These are phyloP conservation scores for Alnus rubra DNA, from an alignment of 306 rosid species.

Conservation along the genomic window DNA sequence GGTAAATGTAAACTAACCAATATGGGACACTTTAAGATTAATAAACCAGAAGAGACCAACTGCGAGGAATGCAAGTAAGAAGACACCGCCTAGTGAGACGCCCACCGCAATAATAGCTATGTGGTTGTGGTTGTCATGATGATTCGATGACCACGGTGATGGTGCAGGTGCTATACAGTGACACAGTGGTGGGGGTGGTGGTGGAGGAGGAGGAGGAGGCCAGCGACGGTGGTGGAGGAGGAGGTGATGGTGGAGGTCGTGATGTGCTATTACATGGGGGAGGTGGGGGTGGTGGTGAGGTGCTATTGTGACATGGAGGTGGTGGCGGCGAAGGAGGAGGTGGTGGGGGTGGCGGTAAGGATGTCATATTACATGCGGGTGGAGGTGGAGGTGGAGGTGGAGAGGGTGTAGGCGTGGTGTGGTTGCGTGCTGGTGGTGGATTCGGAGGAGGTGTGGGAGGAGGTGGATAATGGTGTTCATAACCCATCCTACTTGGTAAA, in stretches of 20 bases:
- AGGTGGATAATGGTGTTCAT: slow-evolving; percentile 12
- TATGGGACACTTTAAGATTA: too few species aligned
- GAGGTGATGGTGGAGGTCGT: too few species aligned
- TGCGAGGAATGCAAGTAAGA: slow-evolving; percentile 23
- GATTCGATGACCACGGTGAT: not conserved
- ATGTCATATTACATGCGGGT: not conserved
- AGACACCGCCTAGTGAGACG: slow-evolving; percentile 30
- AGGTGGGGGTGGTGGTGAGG: not conserved
- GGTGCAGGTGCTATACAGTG: not conserved
- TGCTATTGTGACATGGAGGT: not conserved
- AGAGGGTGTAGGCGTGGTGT: not conserved
- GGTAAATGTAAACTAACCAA: too few species aligned
- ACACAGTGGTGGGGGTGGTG: slow-evolving; percentile 1
- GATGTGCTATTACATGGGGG: too few species aligned
- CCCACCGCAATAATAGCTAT: slow-evolving; percentile 5
- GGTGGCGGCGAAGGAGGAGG: not conserved
- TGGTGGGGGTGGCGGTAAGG: not conserved
- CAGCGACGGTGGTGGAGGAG: too few species aligned
- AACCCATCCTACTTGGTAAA: not conserved
- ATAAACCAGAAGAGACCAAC: slow-evolving; percentile 28
- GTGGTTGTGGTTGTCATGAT: slow-evolving; percentile 4
- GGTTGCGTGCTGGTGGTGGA: not conserved
- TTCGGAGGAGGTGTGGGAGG: not conserved
- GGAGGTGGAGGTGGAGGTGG: not conserved
- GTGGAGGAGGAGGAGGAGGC: too few species aligned